Base-by-base conservation (phyloP, 1,284 basidiomycete species). In the Tremellales sp. region DNA sequence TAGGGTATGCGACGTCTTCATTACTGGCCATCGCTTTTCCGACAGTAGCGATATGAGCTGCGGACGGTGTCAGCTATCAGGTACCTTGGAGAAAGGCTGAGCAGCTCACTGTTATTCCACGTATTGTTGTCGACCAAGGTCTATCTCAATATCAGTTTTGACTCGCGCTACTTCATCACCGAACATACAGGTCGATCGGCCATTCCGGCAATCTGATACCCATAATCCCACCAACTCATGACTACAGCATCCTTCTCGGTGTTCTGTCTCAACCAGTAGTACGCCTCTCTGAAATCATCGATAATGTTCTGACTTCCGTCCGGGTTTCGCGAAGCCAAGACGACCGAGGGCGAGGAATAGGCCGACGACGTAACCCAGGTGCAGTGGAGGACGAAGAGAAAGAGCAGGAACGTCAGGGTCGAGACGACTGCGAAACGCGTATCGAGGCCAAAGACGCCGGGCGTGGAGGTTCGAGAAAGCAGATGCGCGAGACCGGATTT, bases 171-270 rank as follows among this genome's bases (percentile, higher is more conserved):
- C 18, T 27, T 25, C 7, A 34, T 45, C 18, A 36, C 5, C 22
- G 12, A 8, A 32, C 21, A 43, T 29, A 32, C 45, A 10, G 61
- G 57, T 33, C 95, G 79, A 75, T 97, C 92, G 10, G 95, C 92
- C 88, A 98, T 97, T 40, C 95, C 95, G 35, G 93, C 90, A 65
- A 98, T 97, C 75, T 98, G 94, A 72, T 98, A 98, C 18, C 95
- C 95, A 64, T 98, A 99, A 75, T 99, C 95, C 95, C 95, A 98
- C 95, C 95, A 99, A 57, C 87, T 91, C 90, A 95, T 94, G 31
- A 98, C 84, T 37, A 97, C 93, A 12, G 91, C 84, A 57, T 90
- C 85, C 70, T 89, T 77, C 3, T 85, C 79, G 2, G 95, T 99
- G 76, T 98, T 99, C 74, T 94, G 87, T 48, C 93, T 80, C 43